These are phyloP conservation scores for Aspergillus coremiiformis DNA, from an alignment of 495 filamentous ascomycete species.

Conservation along the genomic window DNA sequence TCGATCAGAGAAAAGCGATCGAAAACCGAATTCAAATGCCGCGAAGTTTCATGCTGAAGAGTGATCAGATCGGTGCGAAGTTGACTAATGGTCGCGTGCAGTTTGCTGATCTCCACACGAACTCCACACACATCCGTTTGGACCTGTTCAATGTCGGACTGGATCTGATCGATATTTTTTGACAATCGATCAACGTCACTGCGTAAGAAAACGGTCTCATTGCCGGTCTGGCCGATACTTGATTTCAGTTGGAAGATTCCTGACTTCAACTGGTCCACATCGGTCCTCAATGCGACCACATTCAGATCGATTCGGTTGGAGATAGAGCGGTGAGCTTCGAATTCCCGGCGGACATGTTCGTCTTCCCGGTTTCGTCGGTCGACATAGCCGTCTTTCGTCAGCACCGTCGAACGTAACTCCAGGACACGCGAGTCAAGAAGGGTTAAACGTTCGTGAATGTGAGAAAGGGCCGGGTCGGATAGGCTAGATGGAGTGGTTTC, in stretches of 20 bases:
- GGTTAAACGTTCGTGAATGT: conserved; percentile 34
- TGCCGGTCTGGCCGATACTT: conserved; percentile 26
- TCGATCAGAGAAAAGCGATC: conserved; percentile 23
- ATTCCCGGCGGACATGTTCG: conserved; percentile 36
- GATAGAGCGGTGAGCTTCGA: conserved; percentile 30
- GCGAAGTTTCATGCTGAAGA: conserved; percentile 29
- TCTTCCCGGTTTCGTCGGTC: conserved; percentile 40
- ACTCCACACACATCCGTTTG: conserved; percentile 30
- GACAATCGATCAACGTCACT: conserved; percentile 34
- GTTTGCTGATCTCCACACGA: conserved; percentile 33
- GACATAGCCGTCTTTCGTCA: conserved; percentile 36
- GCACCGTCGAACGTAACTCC: conserved; percentile 29
- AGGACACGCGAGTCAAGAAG: conserved; percentile 34
- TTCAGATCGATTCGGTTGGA: conserved; percentile 36
- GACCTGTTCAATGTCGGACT: conserved; percentile 27
- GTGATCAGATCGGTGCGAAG: conserved; percentile 33
- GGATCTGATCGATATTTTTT: conserved; percentile 35
- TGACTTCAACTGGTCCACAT: conserved; percentile 34
- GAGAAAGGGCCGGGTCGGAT: conserved; percentile 27
- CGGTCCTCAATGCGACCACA: conserved; percentile 30
- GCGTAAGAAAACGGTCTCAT: conserved; percentile 33
- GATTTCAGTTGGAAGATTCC: conserved; percentile 31
- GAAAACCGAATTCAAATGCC: conserved; percentile 20
- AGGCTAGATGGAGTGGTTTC: conserved; percentile 28
- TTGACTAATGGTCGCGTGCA: conserved; percentile 30